Base-by-base conservation (phyloP, 805 yeast species). In the Diddensiella transvaalensis region DNA sequence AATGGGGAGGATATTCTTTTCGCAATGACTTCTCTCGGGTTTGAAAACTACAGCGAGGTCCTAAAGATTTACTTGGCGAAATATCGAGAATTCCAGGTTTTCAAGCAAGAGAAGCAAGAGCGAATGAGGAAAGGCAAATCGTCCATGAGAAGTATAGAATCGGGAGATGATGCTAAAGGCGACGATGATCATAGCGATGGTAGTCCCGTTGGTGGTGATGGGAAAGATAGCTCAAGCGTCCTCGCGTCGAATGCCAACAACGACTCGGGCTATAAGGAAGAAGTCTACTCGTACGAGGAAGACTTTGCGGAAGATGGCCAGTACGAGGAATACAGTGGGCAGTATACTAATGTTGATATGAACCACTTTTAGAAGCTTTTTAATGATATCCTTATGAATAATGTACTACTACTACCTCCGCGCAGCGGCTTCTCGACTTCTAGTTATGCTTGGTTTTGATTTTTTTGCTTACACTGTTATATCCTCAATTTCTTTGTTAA, bases 31-130 rank as follows among this genome's bases (percentile, higher is more conserved):
- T 74, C 82, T 5, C 67, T 82, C 26, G 87, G 87, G 8, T 82
- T 82, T 60, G 87, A 82, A 54, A 82, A 82, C 59, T 82, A 82
- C 59, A 76, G 85, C 22, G 87, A 82, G 60, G 83, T 82, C 35
- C 71, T 82, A 54, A 82, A 82, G 58, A 82, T 82, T 36, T 82
- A 82, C 58, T 66, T 82, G 50, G 84, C 87, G 42, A 82, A 82
- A 61, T 82, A 80, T 61, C 65, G 87, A 56, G 83, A 80, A 55
- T 53, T 32, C 35, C 60, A 55, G 37, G 45, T 47, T 22, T 6
- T 40, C 33, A 56, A 55, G 47, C 60, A 53, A 35, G 60, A 56
- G 24, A 40, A 42, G 32, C 30, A 42, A 19, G 52, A 42, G 4
- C 11, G n/a, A 10, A 11, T 29, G 19, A 30, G 23, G 18, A 30